Percentiles rank a stretch among this genome's conserved stretches.
These are phyloP conservation scores for Trametes pubescens DNA, from an alignment of 1,284 basidiomycete species.

Conservation along the genomic window DNA sequence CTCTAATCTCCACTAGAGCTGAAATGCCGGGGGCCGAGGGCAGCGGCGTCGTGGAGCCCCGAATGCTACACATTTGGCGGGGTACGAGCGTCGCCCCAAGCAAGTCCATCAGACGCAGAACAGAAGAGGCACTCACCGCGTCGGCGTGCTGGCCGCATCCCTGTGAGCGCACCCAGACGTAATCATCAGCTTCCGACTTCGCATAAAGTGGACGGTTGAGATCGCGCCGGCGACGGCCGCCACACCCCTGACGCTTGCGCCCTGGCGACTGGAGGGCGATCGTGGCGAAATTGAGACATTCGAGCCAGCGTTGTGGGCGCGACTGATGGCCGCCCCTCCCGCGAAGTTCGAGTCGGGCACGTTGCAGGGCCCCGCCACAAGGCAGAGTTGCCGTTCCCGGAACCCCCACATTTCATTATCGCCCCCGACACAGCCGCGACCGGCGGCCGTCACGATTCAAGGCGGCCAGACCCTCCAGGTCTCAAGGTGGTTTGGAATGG, in stretches of 20 bases:
- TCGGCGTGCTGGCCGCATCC: constrained; percentile 76
- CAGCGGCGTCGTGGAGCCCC: no score
- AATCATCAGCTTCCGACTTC: constrained; percentile 1
- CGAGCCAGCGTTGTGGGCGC: constrained; percentile 1
- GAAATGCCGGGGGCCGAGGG: no score
- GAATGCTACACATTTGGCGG: no score
- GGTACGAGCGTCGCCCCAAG: no score
- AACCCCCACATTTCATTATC: constrained; percentile 2
- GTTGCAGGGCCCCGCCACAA: neutral
- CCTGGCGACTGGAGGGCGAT: neutral
- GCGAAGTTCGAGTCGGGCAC: constrained; percentile 5
- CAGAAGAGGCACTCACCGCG: constrained; percentile 53
- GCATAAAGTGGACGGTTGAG: neutral
- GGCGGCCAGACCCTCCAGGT: neutral
- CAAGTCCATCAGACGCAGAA: constrained; percentile 5
- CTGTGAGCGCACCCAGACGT: constrained; percentile 46
- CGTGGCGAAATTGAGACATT: constrained; percentile 7
- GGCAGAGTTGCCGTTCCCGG: neutral
- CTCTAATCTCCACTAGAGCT: neutral
- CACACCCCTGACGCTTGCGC: neutral
- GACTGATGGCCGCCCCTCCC: constrained; percentile 2
- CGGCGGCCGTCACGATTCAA: neutral
- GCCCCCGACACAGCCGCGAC: neutral
- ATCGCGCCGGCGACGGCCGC: neutral
- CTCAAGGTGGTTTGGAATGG: neutral